Base-by-base conservation (phyloP, 2,329 filamentous ascomycete genomes). In the Calonectria henricotiae region DNA sequence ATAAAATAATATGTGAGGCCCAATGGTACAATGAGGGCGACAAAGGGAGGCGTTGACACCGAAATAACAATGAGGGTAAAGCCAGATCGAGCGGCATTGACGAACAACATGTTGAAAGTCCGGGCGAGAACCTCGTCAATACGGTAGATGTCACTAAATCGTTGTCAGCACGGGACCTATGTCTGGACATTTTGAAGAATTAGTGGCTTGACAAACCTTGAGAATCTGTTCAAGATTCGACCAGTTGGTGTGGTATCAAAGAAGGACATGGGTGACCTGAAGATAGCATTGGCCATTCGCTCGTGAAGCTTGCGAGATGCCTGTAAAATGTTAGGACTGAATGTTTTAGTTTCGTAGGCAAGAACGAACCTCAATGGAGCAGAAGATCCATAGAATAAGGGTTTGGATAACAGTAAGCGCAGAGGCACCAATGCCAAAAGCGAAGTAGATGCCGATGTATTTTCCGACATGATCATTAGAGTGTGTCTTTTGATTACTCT, bases 321-420 rank as follows among this genome's bases (percentile, higher is more conserved):
- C 91, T 94, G 73, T 43, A 61, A 35, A 69, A 67, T 20, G 23
- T 63, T 23, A 63, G n/a, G n/a, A 15, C 37, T 1, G 61, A 15
- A 17, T n/a, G 55, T 43, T 12, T 5, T 76, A 77, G 69, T 47
- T 7, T 12, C 15, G 7, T 47, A 12, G 13, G 15, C 37, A 27
- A 25, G 5, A 27, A 80, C 84, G 63, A 86, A 94, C 93, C 89
- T 99, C 96, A 73, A 99, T 99, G 5, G 96, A 98, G 85, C 97
- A 99, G 85, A 99, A 98, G 75, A 99, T 98, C 96, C 96, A 99
- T 32, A 99, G 87, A 73, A 99, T 95, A 76, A 99, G 85, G 6
- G 96, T 98, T 83, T 98, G 96, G 35, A 97, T 80, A 47, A 98
- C 94, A 3, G 97, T 96, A 73, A 99, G 86, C 49, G 90, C 88